A percentile compares a stretch with the other conserved stretches of the same genome.
Evolutionary conservation across 148 eudicot species (phyloP).

Genomic region (Gaultheria prostrata): DNA sequence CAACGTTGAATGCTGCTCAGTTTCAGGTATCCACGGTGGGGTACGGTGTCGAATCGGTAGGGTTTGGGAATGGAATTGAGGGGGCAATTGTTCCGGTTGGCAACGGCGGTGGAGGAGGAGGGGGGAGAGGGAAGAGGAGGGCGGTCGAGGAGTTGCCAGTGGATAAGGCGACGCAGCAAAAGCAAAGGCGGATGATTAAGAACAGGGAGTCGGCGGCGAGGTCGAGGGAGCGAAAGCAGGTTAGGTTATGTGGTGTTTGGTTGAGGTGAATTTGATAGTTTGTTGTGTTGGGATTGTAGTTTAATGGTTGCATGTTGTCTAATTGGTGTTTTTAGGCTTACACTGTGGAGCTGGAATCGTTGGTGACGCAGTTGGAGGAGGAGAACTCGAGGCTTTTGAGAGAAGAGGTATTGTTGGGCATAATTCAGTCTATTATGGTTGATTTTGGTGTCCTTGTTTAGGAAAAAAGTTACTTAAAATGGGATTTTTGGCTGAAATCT

Average conservation of each 20-base stretch:
- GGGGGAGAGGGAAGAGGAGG: conserved; percentile 41
- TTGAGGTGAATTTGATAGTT: not conserved
- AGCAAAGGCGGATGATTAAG: conserved; percentile 64
- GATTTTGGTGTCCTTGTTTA: not conserved
- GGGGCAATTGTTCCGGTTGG: conserved; percentile 10
- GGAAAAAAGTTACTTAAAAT: not conserved
- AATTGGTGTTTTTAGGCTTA: conserved; percentile 19
- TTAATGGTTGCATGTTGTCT: not conserved
- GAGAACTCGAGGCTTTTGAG: conserved; percentile 24
- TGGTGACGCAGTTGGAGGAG: conserved; percentile 31
- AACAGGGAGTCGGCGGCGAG: conserved; percentile 73
- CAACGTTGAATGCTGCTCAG: conserved; percentile 21
- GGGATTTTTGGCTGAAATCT: not conserved
- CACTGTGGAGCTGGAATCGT: conserved; percentile 29
- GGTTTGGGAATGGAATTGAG: conserved; percentile 22
- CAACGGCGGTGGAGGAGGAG: conserved; percentile 28
- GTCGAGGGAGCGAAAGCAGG: conserved; percentile 69
- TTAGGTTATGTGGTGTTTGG: conserved; percentile 6
- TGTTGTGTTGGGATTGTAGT: not conserved
- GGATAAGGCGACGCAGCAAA: conserved; percentile 65
- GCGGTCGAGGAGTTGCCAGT: conserved; percentile 36
- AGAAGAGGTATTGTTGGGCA: conserved; percentile 23
- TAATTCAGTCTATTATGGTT: not conserved
- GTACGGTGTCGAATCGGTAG: conserved; percentile 16
- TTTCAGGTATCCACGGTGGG: conserved; percentile 20